phyloP scores from a whole-genome alignment of 2,329 filamentous ascomycete species.

The Talaromyces islandicus region DNA sequence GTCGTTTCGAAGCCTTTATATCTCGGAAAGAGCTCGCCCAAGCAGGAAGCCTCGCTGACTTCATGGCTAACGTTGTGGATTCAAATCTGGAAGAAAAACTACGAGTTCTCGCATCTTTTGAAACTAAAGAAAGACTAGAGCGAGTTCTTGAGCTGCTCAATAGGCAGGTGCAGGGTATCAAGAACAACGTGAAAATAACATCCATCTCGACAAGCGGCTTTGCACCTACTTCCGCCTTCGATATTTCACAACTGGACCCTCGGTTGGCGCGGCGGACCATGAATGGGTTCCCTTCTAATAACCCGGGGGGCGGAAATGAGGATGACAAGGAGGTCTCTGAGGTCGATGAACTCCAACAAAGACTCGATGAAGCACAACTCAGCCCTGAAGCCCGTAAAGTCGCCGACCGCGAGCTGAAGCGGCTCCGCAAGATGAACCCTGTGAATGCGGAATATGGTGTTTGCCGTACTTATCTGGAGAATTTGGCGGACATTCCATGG shows the following conservation, averaged over 20 bases:
- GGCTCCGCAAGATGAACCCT: constrained; percentile 91
- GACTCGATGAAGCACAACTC: constrained; percentile 72
- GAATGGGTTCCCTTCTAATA: constrained; percentile 33
- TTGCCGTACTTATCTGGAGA: constrained; percentile 88
- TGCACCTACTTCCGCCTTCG: constrained; percentile 54
- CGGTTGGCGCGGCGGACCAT: constrained; percentile 40
- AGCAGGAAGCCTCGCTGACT: constrained; percentile 82
- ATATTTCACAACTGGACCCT: constrained; percentile 47
- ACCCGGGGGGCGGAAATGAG: constrained; percentile 43
- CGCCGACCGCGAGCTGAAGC: constrained; percentile 81
- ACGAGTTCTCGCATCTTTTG: constrained; percentile 72
- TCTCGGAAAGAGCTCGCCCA: constrained; percentile 73
- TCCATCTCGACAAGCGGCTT: constrained; percentile 64
- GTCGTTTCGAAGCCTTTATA: constrained; percentile 83
- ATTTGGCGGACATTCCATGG: constrained; percentile 91
- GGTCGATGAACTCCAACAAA: constrained; percentile 84
- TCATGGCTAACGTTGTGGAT: constrained; percentile 91
- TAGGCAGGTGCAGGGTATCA: constrained; percentile 74
- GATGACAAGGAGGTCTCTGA: constrained; percentile 83
- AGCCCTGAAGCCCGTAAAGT: constrained; percentile 81
- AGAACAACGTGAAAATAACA: constrained; percentile 81
- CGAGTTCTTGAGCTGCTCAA: constrained; percentile 79
- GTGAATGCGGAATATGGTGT: constrained; percentile 96
- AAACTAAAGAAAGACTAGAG: constrained; percentile 70
- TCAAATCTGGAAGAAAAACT: constrained; percentile 87